Evolutionary conservation across 2,329 filamentous ascomycete genomes (phyloP).

Genomic region (Pseudocercospora musae): DNA sequence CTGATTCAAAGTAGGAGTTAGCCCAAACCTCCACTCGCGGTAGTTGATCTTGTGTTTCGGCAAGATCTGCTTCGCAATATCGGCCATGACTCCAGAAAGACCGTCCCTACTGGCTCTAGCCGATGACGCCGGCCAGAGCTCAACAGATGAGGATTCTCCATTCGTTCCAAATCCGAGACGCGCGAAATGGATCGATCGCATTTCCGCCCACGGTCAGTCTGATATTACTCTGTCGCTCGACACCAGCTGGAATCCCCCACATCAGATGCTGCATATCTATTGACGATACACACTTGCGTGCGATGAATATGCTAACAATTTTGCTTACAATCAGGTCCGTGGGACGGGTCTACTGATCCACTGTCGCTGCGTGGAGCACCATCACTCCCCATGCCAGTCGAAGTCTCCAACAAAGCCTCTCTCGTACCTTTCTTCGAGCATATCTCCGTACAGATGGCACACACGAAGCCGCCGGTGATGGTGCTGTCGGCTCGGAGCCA

Average conservation of each 20-base stretch:
- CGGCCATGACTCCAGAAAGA: no score
- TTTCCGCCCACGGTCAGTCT: conserved; percentile 26
- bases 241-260: no score
- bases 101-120: no score
- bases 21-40: no score
- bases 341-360: conserved; percentile 34
- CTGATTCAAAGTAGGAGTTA: no score
- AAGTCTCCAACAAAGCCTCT: conserved; percentile 33
- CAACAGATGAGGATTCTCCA: neutral
- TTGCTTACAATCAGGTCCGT: conserved; percentile 26
- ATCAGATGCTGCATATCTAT: no score
- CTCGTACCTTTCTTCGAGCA: conserved; percentile 40
- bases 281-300: no score
- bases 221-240: no score
- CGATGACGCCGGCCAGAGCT: neutral
- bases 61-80: no score
- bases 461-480: conserved; percentile 23
- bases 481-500: conserved; percentile 33
- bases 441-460: conserved; percentile 32
- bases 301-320: no score
- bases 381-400: conserved; percentile 39
- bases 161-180: neutral
- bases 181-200: conserved; percentile 30
- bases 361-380: conserved; percentile 33
- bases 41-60: no score